phyloP scores from a whole-genome alignment of 306 rosid genomes.

The Citrullus mucosospermus region DNA sequence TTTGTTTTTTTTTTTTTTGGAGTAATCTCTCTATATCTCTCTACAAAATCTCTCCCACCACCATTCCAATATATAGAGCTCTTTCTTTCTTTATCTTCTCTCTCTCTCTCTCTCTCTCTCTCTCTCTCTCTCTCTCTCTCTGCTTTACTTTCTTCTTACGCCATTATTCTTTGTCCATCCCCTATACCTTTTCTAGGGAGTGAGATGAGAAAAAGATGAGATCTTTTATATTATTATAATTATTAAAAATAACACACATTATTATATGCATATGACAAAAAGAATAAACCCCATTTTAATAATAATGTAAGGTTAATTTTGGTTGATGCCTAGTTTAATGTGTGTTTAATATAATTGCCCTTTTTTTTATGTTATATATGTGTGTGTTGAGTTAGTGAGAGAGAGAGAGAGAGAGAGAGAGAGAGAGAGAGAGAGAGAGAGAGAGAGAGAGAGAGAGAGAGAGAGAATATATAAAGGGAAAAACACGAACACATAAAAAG shows the following conservation, averaged over 20 bases:
- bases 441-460: not conserved
- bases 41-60: slow-evolving; percentile 17
- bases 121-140: not conserved
- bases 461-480: slow-evolving; percentile 6
- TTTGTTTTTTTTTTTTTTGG: slow-evolving; percentile 3
- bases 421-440: slow-evolving; percentile 2
- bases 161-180: slow-evolving; percentile 34
- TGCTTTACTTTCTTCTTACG: slow-evolving; percentile 84
- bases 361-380: not conserved
- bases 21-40: slow-evolving; percentile 10
- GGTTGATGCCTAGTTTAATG: not conserved
- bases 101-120: not conserved
- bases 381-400: not conserved
- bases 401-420: slow-evolving; percentile 2
- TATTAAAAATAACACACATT: not conserved
- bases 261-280: slow-evolving; percentile 2
- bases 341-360: not conserved
- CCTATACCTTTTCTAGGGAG: slow-evolving; percentile 31
- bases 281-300: not conserved
- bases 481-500: slow-evolving; percentile 15
- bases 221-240: not conserved
- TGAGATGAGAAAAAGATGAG: not conserved
- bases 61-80: slow-evolving; percentile 45
- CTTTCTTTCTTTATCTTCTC: slow-evolving; percentile 17
- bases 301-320: too few relatives aligned